Base-by-base conservation (phyloP, 2,329 filamentous ascomycete genomes). In the Fusarium sacchari region DNA sequence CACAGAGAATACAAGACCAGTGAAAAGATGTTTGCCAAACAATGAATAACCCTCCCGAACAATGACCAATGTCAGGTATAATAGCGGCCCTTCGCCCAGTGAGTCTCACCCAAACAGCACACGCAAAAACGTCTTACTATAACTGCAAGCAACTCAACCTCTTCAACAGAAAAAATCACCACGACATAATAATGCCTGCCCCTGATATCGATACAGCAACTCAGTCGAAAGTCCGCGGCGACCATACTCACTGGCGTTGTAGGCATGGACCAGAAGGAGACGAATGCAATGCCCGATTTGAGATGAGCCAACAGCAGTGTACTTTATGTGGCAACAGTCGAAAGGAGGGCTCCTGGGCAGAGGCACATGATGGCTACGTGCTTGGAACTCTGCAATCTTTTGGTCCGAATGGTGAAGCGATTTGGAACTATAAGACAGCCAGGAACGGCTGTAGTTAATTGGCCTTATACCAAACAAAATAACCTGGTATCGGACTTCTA, bases 331-430 rank as follows among this genome's bases (percentile, higher is more conserved):
- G 22, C 3, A 9, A 2, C 0, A 7, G 20, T 2, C 30, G 18
- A 0, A 2, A 24, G 20, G 1, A 2, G 8, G 20, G 10, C 1
- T 36, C 39, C 0, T 2, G 12, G 20, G 53, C 53, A 5, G 34
- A 44, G 22, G 6, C 39, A 5, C 8, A 8, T 1, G 11, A 37
- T 10, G 32, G 0, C 1, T 3, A 47, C n/a, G 3, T 6, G 2
- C 18, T 52, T 24, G 56, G 42, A 3, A 12, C 2, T 30, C 9
- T 59, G 42, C 4, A 18, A 7, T 11, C 7, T 12, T 4, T 59
- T 12, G 5, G 18, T 24, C 10, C 24, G 12, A 5, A 59, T 6
- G 12, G 43, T 6, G 12, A 34, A 28, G 26, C 13, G 17, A 5
- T 47, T 17, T 59, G 56, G 56, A 2, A 28, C 4, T 59, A 47